Percentiles rank a stretch among this genome's conserved stretches.
Evolutionary conservation across 345 rosid species (phyloP).

Genomic region (Eucalyptus urophylla): DNA sequence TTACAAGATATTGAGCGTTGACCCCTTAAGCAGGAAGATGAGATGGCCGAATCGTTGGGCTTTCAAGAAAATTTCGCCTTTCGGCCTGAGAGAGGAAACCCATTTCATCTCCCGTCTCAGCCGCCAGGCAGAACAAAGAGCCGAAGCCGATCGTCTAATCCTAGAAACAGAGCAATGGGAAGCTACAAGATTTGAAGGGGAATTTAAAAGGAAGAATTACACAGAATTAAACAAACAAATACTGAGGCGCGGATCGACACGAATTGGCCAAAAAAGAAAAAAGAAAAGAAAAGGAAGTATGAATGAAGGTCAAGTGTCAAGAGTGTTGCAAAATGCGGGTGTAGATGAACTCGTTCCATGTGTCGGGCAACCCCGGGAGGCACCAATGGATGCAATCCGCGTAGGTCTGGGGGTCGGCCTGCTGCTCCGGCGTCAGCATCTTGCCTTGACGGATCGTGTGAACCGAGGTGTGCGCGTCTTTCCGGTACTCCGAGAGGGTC

Average conservation of each 20-base stretch:
- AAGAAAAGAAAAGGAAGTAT: neutral
- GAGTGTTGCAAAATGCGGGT: constrained; percentile 23
- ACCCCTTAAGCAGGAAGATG: neutral
- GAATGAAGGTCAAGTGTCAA: neutral
- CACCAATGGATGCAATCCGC: constrained; percentile 97
- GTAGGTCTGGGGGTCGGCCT: constrained; percentile 35
- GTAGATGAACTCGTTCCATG: constrained; percentile 82
- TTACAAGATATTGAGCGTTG: neutral
- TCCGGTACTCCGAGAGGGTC: constrained; percentile 62
- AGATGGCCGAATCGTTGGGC: neutral
- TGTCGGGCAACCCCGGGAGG: constrained; percentile 88
- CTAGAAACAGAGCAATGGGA: neutral
- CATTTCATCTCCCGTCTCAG: neutral
- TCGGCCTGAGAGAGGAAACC: neutral
- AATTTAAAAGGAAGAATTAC: neutral
- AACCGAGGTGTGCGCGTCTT: constrained; percentile 70
- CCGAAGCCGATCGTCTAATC: neutral
- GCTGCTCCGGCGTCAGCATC: constrained; percentile 30
- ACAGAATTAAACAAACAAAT: neutral
- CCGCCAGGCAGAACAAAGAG: neutral
- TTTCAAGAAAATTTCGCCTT: neutral
- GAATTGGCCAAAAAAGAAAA: neutral
- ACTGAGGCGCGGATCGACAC: neutral
- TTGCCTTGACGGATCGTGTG: constrained; percentile 30
- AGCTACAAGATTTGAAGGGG: neutral